These are phyloP conservation scores for Endoconidiophora laricicola DNA, from an alignment of 2,329 filamentous ascomycete genomes.

Conservation along the genomic window DNA sequence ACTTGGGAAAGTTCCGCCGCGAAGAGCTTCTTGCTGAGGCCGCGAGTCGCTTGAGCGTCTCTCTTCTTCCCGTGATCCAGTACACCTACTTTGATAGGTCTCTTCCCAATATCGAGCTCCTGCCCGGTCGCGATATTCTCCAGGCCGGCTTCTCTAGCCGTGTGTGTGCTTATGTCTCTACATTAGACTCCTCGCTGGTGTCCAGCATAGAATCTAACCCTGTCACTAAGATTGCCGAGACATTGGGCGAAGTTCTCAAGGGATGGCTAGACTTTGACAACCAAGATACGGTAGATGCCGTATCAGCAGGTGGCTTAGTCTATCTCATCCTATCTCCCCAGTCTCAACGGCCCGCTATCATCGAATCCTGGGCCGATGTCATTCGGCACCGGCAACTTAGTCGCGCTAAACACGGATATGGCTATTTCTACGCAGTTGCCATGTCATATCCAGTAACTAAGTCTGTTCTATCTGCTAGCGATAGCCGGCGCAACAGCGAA, in stretches of 20 bases:
- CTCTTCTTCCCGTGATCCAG: conserved; percentile 27
- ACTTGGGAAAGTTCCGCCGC: conserved; percentile 32
- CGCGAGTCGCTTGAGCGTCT: conserved; percentile 38
- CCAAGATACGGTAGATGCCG: conserved; percentile 30
- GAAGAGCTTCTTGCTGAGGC: conserved; percentile 50
- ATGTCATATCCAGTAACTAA: conserved; percentile 29
- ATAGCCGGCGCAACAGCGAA: conserved; percentile 13
- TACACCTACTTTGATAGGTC: too few relatives aligned
- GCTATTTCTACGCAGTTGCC: conserved; percentile 37
- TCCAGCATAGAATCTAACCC: not conserved
- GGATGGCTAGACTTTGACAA: conserved; percentile 32
- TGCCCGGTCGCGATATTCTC: conserved; percentile 3
- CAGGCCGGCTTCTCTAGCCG: conserved; percentile 1
- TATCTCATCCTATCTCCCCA: conserved; percentile 29
- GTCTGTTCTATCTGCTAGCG: not conserved
- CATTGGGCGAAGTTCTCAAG: conserved; percentile 10
- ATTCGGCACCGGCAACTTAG: conserved; percentile 22
- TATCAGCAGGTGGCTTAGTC: conserved; percentile 33
- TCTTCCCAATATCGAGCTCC: not conserved
- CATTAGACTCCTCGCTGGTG: conserved; percentile 12
- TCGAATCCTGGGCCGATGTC: conserved; percentile 31
- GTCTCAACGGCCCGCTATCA: conserved; percentile 22
- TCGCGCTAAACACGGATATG: conserved; percentile 26
- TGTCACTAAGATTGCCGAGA: not conserved
- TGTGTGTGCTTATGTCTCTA: conserved; percentile 12